Percentiles rank a stretch among this genome's conserved stretches.
Evolutionary conservation across 352 stramenopile genomes (phyloP).

Genomic region (Phytophthora idaei): DNA sequence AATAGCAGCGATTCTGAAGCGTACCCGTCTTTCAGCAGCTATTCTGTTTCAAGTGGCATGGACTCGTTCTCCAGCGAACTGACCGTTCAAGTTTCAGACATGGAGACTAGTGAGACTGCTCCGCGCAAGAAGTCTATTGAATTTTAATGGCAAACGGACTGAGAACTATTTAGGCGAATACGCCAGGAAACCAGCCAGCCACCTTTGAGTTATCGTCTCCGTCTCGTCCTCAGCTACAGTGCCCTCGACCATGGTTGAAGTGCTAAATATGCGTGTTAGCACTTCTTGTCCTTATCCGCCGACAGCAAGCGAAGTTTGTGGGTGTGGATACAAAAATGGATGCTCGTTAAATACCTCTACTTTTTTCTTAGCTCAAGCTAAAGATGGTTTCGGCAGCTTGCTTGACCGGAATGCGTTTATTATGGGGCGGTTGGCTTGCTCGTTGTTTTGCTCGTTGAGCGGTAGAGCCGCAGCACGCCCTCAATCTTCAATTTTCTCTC

Average conservation of each 20-base stretch:
- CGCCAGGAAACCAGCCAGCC: background rate
- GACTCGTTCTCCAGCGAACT: constrained; percentile 53
- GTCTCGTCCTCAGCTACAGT: background rate
- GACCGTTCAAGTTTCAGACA: constrained; percentile 35
- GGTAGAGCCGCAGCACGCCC: constrained; percentile 14
- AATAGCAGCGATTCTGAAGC: constrained; percentile 15
- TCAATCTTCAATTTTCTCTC: constrained; percentile 39
- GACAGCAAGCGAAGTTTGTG: background rate
- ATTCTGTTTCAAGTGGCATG: constrained; percentile 37
- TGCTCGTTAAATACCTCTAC: constrained; percentile 1
- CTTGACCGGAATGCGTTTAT: constrained; percentile 1
- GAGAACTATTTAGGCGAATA: constrained; percentile 17
- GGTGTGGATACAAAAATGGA: constrained; percentile 8
- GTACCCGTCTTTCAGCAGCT: constrained; percentile 27
- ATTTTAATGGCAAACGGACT: constrained; percentile 38
- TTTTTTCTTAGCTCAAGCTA: constrained; percentile 23
- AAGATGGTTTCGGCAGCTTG: constrained; percentile 10
- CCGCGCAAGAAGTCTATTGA: constrained; percentile 56
- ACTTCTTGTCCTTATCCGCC: constrained; percentile 13
- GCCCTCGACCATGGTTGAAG: background rate
- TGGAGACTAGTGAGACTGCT: constrained; percentile 21
- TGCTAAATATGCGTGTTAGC: constrained; percentile 21
- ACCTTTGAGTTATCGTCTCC: background rate
- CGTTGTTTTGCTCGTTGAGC: constrained; percentile 20
- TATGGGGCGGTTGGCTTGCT: constrained; percentile 6